These are phyloP conservation scores for Discostella pseudostelligera DNA, from an alignment of 108 stramenopile species.

Conservation along the genomic window DNA sequence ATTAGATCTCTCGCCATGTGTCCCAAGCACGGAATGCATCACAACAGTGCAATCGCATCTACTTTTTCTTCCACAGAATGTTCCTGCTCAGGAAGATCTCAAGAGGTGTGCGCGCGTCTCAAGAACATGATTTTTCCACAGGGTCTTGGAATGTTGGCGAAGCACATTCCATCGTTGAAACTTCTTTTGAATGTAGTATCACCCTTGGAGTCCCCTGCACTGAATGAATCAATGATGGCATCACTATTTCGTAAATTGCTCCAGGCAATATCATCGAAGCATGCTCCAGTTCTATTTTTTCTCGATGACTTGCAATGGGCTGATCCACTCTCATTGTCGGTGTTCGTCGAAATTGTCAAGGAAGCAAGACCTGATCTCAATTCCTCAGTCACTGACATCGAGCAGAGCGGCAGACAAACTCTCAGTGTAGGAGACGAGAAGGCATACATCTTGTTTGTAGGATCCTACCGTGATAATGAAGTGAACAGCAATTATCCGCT, in stretches of 20 bases:
- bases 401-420: background rate
- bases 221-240: conserved; percentile 16
- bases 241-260: conserved; percentile 20
- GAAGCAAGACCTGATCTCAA: conserved; percentile 16
- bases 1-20: conserved; percentile 1
- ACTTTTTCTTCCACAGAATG: background rate
- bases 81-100: background rate
- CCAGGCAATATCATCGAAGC: conserved; percentile 9
- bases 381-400: background rate
- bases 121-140: conserved; percentile 4
- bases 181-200: conserved; percentile 1
- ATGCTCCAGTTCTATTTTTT: conserved; percentile 36
- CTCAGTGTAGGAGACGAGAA: background rate
- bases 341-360: conserved; percentile 45
- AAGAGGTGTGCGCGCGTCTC: conserved; percentile 8
- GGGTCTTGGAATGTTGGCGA: conserved; percentile 10
- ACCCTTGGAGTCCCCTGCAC: background rate
- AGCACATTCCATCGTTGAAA: conserved; percentile 21
- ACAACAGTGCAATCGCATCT: background rate
- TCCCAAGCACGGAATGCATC: conserved; percentile 1
- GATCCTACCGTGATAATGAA: conserved; percentile 55
- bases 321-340: conserved; percentile 44
- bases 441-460: conserved; percentile 37
- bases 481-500: conserved; percentile 25
- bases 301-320: conserved; percentile 72